Conservation (phyloP, 1,284 basidiomycete genomes). For the Sporisorium sorghi region DNA sequence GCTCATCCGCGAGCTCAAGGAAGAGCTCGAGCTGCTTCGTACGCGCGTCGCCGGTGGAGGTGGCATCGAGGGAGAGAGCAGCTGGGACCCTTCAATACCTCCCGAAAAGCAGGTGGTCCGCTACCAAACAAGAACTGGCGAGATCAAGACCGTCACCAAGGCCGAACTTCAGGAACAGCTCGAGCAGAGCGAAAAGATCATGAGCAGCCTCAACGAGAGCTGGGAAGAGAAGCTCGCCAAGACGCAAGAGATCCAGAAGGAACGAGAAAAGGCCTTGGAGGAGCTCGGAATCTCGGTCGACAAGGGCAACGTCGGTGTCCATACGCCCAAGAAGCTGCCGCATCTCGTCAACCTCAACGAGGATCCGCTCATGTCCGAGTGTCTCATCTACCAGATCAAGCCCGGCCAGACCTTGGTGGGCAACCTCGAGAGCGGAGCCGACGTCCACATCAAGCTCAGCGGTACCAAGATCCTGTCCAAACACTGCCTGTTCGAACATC, state of each 20-base stretch:
- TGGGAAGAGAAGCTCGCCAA: conserved; percentile 96
- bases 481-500: conserved; percentile 91
- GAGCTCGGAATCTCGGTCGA: conserved; percentile 97
- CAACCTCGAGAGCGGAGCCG: conserved; percentile 35
- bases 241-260: conserved; percentile 93
- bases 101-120: conserved; percentile 95
- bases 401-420: conserved; percentile 80
- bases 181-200: conserved; percentile 94
- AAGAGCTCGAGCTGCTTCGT: conserved; percentile 81
- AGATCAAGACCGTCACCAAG: conserved; percentile 94
- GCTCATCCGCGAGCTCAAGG: conserved; percentile 96
- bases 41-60: conserved; percentile 55
- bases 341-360: conserved; percentile 67
- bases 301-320: conserved; percentile 90
- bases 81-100: conserved; percentile 87
- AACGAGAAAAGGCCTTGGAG: conserved; percentile 95
- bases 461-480: conserved; percentile 90
- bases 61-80: conserved; percentile 74
- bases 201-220: conserved; percentile 94
- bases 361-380: conserved; percentile 72
- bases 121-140: conserved; percentile 91
- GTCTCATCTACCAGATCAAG: conserved; percentile 83
- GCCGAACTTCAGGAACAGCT: conserved; percentile 96
- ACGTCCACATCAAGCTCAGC: conserved; percentile 81
- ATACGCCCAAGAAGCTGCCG: conserved; percentile 88